Base-by-base conservation (phyloP, 2,329 filamentous ascomycete genomes). In the Exophiala viscosa region DNA sequence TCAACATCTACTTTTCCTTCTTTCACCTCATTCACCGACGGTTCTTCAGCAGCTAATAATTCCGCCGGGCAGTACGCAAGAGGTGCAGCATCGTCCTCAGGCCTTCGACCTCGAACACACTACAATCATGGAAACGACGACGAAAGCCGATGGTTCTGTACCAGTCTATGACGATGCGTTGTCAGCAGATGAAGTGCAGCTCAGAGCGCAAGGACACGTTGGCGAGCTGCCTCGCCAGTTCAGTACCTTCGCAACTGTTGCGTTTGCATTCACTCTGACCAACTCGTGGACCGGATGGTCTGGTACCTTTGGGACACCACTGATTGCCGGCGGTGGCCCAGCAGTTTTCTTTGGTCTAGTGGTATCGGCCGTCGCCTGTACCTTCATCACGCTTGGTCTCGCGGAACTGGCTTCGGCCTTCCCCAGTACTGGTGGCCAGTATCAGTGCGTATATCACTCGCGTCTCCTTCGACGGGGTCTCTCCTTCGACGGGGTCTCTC, bases 251-350 rank as follows among this genome's bases (percentile, higher is more conserved):
- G 64, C 65, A 0, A 58, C 59, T 5, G 20, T 66, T 9, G 58
- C 62, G 2, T 50, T 67, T 6, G 64, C 59, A 5, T 66, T 65
- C 35, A 59, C 48, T 17, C 63, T 67, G 28, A 67, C 65, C 2
- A 69, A 67, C 49, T 64, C 65, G 8, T 69, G 67, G 66, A 42
- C 66, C 7, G 66, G 61, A 3, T 67, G 64, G 40, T 52, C 60
- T 6, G 60, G 59, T 2, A 59, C 48, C 10, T 57, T 66, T 18
- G 45, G 53, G 2, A 55, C 51, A 10, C 58, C 59, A 8, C 40
- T 68, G 10, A n/a, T 56, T 3, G 51, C 59, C 32, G 67, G 65
- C 1, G 66, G 62, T 6, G 59, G 64, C 1, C 62, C 63, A 32
- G 54, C 46, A 0, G 55, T 65, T 11, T 50, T 67, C 18, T 65